Evolutionary conservation across 164 flowering plant species (phyloP).

Genomic region (Chloranthus sessilifolius): DNA sequence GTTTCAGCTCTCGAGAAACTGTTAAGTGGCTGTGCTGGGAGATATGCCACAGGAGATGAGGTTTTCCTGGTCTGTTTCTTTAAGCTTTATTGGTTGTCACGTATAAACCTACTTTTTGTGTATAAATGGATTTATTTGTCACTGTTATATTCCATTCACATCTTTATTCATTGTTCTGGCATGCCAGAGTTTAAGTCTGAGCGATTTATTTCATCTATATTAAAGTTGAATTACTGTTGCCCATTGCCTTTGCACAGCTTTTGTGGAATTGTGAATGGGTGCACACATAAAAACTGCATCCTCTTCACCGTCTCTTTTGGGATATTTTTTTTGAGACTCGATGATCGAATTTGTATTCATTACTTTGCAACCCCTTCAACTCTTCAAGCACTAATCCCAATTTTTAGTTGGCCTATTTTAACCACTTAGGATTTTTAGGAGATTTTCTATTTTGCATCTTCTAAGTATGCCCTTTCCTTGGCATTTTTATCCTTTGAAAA

Average conservation of each 20-base stretch:
- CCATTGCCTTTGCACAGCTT: not conserved
- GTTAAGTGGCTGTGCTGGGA: slow-evolving; percentile 50
- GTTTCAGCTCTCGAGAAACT: slow-evolving; percentile 84
- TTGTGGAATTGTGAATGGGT: not conserved
- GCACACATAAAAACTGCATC: not conserved
- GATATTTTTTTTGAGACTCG: too few species aligned
- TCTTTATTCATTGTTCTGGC: not conserved
- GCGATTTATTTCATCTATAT: not conserved
- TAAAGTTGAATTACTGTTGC: too few species aligned
- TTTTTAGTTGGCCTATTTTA: too few species aligned
- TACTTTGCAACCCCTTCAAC: too few species aligned
- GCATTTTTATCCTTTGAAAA: too few species aligned
- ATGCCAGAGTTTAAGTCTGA: not conserved
- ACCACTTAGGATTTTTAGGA: too few species aligned
- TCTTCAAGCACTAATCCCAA: too few species aligned
- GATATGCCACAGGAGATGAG: slow-evolving; percentile 83
- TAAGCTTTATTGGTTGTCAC: not conserved
- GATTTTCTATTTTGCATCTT: too few species aligned
- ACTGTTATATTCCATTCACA: too few species aligned
- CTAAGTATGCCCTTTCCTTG: too few species aligned
- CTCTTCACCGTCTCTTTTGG: not conserved
- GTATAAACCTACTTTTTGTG: not conserved
- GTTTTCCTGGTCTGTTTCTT: slow-evolving; percentile 51
- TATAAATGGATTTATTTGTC: not conserved
- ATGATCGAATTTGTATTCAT: too few species aligned